Percentiles rank a stretch among this genome's conserved stretches.
phyloP scores from a whole-genome alignment of 2,329 filamentous ascomycete genomes.

The Cryphonectria parasitica region DNA sequence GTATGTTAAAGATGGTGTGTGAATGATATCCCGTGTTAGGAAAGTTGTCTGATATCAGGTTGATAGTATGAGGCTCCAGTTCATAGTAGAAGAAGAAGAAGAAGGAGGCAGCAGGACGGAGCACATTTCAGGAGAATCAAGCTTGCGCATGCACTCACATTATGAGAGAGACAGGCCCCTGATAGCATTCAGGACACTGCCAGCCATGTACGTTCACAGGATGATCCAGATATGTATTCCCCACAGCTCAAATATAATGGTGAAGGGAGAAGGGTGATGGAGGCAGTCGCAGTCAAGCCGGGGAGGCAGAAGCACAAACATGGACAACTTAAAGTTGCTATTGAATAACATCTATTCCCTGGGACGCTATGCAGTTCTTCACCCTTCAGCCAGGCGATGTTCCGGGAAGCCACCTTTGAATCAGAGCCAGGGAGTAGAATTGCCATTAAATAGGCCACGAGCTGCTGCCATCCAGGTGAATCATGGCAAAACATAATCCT shows the following conservation, averaged over 20 bases:
- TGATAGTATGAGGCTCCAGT: background rate
- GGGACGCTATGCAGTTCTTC: background rate
- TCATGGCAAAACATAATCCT: no score
- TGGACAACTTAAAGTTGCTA: background rate
- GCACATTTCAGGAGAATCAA: background rate
- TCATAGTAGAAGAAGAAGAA: background rate
- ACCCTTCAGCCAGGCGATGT: no score
- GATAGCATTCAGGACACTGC: background rate
- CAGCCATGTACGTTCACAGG: background rate
- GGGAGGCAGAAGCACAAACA: background rate
- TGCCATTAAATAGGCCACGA: no score
- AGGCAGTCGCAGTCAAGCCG: no score
- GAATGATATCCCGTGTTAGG: background rate
- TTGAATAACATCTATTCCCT: background rate
- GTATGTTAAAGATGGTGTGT: background rate
- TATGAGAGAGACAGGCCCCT: background rate
- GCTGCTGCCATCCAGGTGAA: no score
- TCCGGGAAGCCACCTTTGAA: no score
- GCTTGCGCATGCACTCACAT: background rate
- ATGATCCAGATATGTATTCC: no score
- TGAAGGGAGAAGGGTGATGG: no score
- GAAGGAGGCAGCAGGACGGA: background rate
- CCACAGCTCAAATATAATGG: no score
- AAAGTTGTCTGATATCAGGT: background rate
- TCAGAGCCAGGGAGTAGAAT: no score